Evolutionary conservation across 1,139 yeast species (phyloP).

Genomic region (Diutina rugosa): DNA sequence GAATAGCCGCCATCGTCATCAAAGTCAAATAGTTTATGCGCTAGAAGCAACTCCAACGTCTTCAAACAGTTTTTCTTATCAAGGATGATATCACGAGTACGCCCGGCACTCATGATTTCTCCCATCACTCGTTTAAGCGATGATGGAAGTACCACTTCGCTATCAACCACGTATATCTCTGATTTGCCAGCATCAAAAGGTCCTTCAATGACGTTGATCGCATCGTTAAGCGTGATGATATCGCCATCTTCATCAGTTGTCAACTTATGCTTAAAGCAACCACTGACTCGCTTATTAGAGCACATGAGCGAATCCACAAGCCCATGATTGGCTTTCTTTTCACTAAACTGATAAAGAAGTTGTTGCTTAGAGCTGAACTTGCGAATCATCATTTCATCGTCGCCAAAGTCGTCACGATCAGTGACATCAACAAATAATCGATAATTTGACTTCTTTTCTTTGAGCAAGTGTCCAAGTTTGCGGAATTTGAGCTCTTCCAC

Average conservation of each 20-base stretch:
- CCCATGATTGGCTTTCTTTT: background rate
- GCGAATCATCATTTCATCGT: conserved; percentile 3
- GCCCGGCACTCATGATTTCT: conserved; percentile 20
- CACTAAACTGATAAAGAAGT: conserved; percentile 50
- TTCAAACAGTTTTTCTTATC: conserved; percentile 24
- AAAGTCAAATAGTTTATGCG: conserved; percentile 21
- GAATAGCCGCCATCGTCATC: conserved; percentile 59
- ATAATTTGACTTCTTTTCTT: conserved; percentile 36
- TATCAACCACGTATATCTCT: conserved; percentile 49
- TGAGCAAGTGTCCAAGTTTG: conserved; percentile 42
- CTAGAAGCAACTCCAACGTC: conserved; percentile 21
- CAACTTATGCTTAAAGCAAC: conserved; percentile 30
- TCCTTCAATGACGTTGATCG: conserved; percentile 31
- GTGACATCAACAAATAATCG: conserved; percentile 42
- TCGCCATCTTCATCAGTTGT: background rate
- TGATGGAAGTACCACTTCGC: conserved; percentile 29
- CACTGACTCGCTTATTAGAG: conserved; percentile 23
- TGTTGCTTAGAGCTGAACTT: conserved; percentile 17
- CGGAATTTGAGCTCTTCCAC: conserved; percentile 62
- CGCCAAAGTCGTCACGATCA: conserved; percentile 27
- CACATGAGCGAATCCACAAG: conserved; percentile 10
- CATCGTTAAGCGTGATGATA: conserved; percentile 17
- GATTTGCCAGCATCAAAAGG: conserved; percentile 35
- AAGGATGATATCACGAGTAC: conserved; percentile 17
- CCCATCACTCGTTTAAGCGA: conserved; percentile 25